A percentile compares a stretch with the other conserved stretches of the same genome.
Conservation (phyloP, 2,329 filamentous ascomycete species). For the Clonostachys rosea region DNA sequence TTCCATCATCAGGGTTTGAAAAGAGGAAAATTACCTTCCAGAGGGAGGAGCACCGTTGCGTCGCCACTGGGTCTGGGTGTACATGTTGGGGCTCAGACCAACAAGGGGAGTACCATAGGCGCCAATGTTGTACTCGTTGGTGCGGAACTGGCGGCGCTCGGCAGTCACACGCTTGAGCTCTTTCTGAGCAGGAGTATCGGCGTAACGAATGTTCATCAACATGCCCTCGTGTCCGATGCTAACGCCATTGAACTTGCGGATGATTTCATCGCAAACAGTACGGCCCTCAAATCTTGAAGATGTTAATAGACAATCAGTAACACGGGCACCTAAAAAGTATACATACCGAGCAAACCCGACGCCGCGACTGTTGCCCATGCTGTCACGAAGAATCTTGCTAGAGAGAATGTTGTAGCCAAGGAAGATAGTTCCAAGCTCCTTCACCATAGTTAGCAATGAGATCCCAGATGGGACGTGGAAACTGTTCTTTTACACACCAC, state of each 20-base stretch:
- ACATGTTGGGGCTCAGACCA: conserved; percentile 38
- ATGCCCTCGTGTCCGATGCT: conserved; percentile 73
- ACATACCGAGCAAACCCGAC: conserved; percentile 93
- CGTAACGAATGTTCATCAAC: conserved; percentile 90
- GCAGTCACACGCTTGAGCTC: conserved; percentile 94
- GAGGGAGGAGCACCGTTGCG: conserved; percentile 15
- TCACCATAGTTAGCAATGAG: conserved; percentile 6
- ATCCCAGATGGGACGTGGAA: background rate
- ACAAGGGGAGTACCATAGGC: conserved; percentile 62
- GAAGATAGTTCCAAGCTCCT: conserved; percentile 78
- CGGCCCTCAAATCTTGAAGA: conserved; percentile 75
- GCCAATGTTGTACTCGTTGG: conserved; percentile 86
- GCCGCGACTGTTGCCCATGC: conserved; percentile 87
- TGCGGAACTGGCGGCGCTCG: conserved; percentile 90
- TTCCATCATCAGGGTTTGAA: too few relatives aligned
- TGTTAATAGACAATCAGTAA: conserved; percentile 10
- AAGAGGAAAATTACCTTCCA: too few relatives aligned
- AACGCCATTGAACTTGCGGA: conserved; percentile 79
- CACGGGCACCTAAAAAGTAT: conserved; percentile 1
- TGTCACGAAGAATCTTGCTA: conserved; percentile 90
- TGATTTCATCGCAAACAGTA: conserved; percentile 85
- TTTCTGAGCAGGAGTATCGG: conserved; percentile 95
- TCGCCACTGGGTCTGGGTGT: conserved; percentile 26
- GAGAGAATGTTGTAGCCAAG: conserved; percentile 80
- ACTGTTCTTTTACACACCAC: conserved; percentile 51